Evolutionary conservation across 768 basidiomycete genomes (phyloP), one percentile per base, ranked within the genome.

Genomic region (Chalciporus sphaerocephalus): DNA sequence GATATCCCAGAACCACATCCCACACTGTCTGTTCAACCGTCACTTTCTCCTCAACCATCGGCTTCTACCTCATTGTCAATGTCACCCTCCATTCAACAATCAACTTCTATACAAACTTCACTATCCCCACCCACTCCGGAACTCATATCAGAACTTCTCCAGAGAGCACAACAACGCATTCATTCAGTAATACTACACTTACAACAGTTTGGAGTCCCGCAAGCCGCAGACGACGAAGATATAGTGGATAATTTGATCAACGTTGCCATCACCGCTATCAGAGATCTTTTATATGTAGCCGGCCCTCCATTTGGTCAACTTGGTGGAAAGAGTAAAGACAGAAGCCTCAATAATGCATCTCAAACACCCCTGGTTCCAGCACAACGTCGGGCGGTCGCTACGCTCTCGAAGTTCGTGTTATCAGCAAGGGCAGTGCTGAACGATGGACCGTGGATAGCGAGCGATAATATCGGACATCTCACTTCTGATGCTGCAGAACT

Each of bases 361-460:
- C 75, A 79, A 47, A 72, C 79, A 4, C 68, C 83, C 4, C 67
- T 91, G 15, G 84, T 90, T 61, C 83, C 85, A 2, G 81, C 83
- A 1, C 88, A 90, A 50, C 75, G 89, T 42, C 87, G 87, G 47
- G 83, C 92, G 16, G 86, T 90, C 4, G 88, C 90, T 0, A 92
- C 90, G 0, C 74, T 94, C 4, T 92, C 90, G 28, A 86, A 92
- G 59, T 79, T 96, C 22, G 85, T 94, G 25, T 74, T 94, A 2
- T 90, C 87, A 9, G 83, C 88, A 1, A 83, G 92, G 21, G 92
- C 93, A 2, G 81, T 87, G 61, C 72, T 84, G 3, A 79, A 74
- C 41, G 54, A 64, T 42, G 66, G 54, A 2, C 59, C 64, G 0
- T 61, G 64, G 66, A 54, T 28, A 11, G 20, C 32, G 9, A 47